A percentile compares a stretch with the other conserved stretches of the same genome.
Evolutionary conservation across 1,284 basidiomycete genomes (phyloP).

Genomic region (Paramarasmius palmivorus): DNA sequence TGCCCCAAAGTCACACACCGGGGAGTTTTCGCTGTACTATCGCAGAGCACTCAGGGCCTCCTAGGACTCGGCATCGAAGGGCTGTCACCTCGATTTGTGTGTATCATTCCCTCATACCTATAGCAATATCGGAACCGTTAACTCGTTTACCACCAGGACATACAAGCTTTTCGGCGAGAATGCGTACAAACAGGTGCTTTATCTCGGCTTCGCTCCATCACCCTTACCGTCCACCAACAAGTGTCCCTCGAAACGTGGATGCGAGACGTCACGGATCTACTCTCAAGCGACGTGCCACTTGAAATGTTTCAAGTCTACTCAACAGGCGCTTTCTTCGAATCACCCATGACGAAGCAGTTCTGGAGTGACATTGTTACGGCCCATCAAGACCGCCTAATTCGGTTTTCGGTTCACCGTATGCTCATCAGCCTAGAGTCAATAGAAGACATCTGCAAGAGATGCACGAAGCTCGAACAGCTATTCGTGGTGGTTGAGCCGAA

Average conservation of each 20-base stretch:
- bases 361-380: conserved; percentile 46
- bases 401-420: conserved; percentile 67
- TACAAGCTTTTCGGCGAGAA: conserved; percentile 42
- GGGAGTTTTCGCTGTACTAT: conserved; percentile 53
- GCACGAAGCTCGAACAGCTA: conserved; percentile 54
- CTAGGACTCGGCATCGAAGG: conserved; percentile 59
- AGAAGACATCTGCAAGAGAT: conserved; percentile 53
- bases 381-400: conserved; percentile 52
- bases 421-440: conserved; percentile 49
- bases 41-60: conserved; percentile 44
- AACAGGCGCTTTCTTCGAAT: conserved; percentile 39
- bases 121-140: conserved; percentile 2
- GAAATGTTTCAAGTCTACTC: conserved; percentile 65
- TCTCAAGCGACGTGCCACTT: conserved; percentile 46
- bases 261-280: conserved; percentile 40
- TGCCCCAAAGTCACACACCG: conserved; percentile 67
- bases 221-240: conserved; percentile 47
- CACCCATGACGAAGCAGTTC: conserved; percentile 39
- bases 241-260: conserved; percentile 41
- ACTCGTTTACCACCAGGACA: conserved; percentile 39
- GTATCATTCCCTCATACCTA: conserved; percentile 20
- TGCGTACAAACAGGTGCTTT: conserved; percentile 40
- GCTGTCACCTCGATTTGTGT: conserved; percentile 61
- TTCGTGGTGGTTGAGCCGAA: conserved; percentile 55
- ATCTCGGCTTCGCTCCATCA: conserved; percentile 50